Evolutionary conservation across 352 stramenopile genomes (phyloP), one percentile per base, ranked within the genome.

Genomic region (Nothophytophthora sp.): DNA sequence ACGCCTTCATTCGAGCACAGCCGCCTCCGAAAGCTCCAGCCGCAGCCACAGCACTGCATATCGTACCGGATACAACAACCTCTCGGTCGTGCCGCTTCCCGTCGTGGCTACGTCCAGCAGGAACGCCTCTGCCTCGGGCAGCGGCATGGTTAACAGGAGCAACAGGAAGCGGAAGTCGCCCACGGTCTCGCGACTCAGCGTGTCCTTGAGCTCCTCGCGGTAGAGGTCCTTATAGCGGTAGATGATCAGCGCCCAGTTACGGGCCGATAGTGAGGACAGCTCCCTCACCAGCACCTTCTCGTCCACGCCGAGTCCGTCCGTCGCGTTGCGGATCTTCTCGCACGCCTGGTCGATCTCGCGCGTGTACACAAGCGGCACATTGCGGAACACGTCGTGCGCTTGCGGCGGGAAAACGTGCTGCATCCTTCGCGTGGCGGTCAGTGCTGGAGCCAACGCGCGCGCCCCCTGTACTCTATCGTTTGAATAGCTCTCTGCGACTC

Each of bases 261-360:
- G 66, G 20, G 75, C 52, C 5, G 69, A 75, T 38, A 85, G 47
- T 8, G 61, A 41, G 49, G 60, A 70, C 32, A 93, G 58, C 47
- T 66, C 60, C 23, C 68, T 30, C 52, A 81, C 81, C 16, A 93
- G 64, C 43, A 68, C 65, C 38, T 70, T 63, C 41, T 91, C 82
- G 55, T 93, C 72, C 28, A 85, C 86, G 22, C 82, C 82, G 19
- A 90, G 50, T 19, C 76, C 82, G 49, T 88, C 78, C 47, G 76
- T 89, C 18, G 80, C 82, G 35, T 76, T 52, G 37, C 74, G 62
- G 34, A 90, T 89, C 30, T 57, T 46, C 34, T 82, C 62, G 41
- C 75, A 87, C 9, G 55, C 73, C 29, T 68, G 52, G 37, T 89
- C 77, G 32, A 90, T 83, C 33, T 73, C 50, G n/a, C 50, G 58